Conservation (phyloP, 371 early-diverging fungal genomes). For the Lichtheimia ornata region DNA sequence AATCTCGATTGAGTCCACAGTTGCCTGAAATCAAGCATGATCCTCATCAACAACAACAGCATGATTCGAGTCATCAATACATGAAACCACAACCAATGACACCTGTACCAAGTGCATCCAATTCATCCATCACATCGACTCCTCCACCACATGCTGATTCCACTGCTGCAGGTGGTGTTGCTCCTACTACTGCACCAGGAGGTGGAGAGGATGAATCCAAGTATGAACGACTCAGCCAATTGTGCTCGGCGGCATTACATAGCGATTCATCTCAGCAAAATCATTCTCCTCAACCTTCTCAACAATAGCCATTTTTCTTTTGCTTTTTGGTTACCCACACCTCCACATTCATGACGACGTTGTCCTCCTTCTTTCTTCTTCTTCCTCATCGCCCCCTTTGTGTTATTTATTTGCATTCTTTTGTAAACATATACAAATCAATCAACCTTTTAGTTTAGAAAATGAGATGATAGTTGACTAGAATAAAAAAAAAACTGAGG, state of each 20-base stretch:
- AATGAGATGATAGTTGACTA: too few relatives aligned
- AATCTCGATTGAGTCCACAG: constrained; percentile 1
- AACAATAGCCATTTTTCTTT: not conserved
- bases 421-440: not conserved
- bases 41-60: constrained; percentile 13
- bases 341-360: too few relatives aligned
- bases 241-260: constrained; percentile 24
- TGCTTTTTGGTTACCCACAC: constrained; percentile 1
- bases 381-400: constrained; percentile 3
- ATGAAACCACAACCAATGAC: constrained; percentile 22
- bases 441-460: too few relatives aligned
- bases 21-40: constrained; percentile 1
- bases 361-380: not conserved
- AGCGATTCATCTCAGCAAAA: too few relatives aligned
- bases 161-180: constrained; percentile 24
- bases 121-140: constrained; percentile 33
- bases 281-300: too few relatives aligned
- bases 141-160: constrained; percentile 35
- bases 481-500: too few relatives aligned
- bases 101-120: constrained; percentile 47
- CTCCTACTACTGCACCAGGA: not conserved
- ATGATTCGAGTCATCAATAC: not conserved
- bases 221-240: constrained; percentile 19
- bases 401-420: not conserved
- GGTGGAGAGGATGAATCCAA: not conserved